These are phyloP conservation scores for Candida neerlandica DNA, from an alignment of 1,139 yeast species.

Conservation along the genomic window DNA sequence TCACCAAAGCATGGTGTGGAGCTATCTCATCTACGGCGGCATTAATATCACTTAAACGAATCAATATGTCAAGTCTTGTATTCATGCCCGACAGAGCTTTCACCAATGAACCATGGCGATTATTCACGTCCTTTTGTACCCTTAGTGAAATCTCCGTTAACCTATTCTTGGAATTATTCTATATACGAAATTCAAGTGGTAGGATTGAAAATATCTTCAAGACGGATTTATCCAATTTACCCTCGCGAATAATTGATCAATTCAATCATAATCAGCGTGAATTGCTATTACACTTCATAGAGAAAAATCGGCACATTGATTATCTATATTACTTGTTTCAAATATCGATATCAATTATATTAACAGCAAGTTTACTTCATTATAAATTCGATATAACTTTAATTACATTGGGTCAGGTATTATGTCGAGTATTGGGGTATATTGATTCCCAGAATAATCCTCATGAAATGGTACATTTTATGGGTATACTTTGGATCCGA, in stretches of 20 bases:
- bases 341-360: constrained; percentile 27
- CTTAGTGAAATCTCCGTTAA: constrained; percentile 30
- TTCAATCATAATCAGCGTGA: constrained; percentile 22
- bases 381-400: constrained; percentile 19
- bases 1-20: constrained; percentile 34
- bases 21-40: constrained; percentile 24
- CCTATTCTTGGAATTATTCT: constrained; percentile 23
- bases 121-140: constrained; percentile 37
- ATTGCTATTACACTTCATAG: constrained; percentile 19
- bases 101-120: constrained; percentile 38
- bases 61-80: constrained; percentile 18
- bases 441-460: constrained; percentile 35
- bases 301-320: constrained; percentile 28
- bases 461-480: constrained; percentile 23
- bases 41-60: constrained; percentile 21
- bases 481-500: constrained; percentile 30
- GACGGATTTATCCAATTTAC: constrained; percentile 20
- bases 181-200: constrained; percentile 20
- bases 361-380: constrained; percentile 20
- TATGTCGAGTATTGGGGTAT: constrained; percentile 32
- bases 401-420: constrained; percentile 25
- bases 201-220: constrained; percentile 24
- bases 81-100: constrained; percentile 30
- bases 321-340: constrained; percentile 32
- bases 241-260: constrained; percentile 19